Conservation (phyloP, 2,329 filamentous ascomycete species). For the Aureobasidium sp. region DNA sequence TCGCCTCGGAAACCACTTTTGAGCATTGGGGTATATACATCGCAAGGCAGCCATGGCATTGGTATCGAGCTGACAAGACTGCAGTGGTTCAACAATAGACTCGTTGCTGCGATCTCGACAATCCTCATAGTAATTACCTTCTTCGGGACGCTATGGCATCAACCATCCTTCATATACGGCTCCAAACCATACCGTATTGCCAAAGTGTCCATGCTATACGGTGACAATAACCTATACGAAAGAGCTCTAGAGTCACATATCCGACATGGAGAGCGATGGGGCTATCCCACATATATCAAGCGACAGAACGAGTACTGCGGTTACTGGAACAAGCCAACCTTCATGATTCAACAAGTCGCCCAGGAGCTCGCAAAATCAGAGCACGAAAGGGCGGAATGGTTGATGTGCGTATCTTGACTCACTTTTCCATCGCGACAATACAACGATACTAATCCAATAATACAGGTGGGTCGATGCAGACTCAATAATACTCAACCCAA, state of each 20-base stretch:
- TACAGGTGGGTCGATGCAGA: slow-evolving; percentile 15
- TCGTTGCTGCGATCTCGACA: not conserved
- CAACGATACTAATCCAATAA: not conserved
- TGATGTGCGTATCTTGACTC: slow-evolving; percentile 17
- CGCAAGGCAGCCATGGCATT: no score
- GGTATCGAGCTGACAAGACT: not conserved
- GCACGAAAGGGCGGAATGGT: slow-evolving; percentile 22
- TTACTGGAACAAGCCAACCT: slow-evolving; percentile 30
- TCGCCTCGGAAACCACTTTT: not conserved
- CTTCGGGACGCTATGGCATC: not conserved
- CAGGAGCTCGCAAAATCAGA: slow-evolving; percentile 23
- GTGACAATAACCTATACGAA: slow-evolving; percentile 22
- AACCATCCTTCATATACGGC: not conserved
- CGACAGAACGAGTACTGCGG: slow-evolving; percentile 18
- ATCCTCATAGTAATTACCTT: not conserved
- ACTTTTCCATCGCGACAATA: not conserved
- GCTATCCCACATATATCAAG: slow-evolving; percentile 25
- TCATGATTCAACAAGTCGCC: slow-evolving; percentile 20
- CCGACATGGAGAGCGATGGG: slow-evolving; percentile 24
- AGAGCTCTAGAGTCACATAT: slow-evolving; percentile 26
- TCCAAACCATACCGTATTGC: not conserved
- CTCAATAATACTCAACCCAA: slow-evolving; percentile 19
- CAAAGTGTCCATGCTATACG: slow-evolving; percentile 11
- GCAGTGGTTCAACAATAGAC: slow-evolving; percentile 4
- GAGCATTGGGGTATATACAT: not conserved